Conservation (phyloP, 1,284 basidiomycete species). For the Boletus sp. region DNA sequence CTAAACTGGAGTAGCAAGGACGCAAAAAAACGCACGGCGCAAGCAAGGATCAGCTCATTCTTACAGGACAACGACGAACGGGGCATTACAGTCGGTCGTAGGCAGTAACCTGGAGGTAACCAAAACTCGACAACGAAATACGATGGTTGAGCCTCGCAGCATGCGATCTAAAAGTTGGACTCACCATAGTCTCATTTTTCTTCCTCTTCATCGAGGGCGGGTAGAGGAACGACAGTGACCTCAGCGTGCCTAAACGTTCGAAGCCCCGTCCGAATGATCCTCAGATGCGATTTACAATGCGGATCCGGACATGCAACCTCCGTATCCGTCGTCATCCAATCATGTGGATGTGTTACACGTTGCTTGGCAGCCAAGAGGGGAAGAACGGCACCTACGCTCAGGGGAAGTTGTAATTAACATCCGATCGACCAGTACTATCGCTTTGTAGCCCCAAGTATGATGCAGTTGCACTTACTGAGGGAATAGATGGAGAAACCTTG, state of each 20-base stretch:
- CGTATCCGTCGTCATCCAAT: slow-evolving; percentile 70
- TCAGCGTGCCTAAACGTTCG: slow-evolving; percentile 58
- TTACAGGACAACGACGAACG: no score
- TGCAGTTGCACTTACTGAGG: slow-evolving; percentile 44
- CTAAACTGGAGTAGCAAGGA: no score
- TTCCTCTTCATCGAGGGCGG: not conserved
- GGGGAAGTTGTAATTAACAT: not conserved
- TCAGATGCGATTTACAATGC: slow-evolving; percentile 58
- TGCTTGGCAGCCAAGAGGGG: slow-evolving; percentile 69
- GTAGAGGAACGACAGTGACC: slow-evolving; percentile 53
- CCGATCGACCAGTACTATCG: not conserved
- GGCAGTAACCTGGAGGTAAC: no score
- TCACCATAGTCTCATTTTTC: not conserved
- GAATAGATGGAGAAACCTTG: slow-evolving; percentile 73
- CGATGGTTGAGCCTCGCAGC: not conserved
- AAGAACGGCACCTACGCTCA: slow-evolving; percentile 53
- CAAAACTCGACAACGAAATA: not conserved
- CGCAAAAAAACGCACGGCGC: accelerated
- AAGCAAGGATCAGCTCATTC: no score
- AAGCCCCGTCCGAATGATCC: slow-evolving; percentile 52
- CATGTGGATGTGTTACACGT: slow-evolving; percentile 52
- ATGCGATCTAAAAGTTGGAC: not conserved
- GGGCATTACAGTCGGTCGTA: no score
- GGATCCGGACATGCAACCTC: slow-evolving; percentile 69
- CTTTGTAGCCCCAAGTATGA: not conserved